Evolutionary conservation across 208 protist species (phyloP).

Genomic region (Baffinella frigidus): DNA sequence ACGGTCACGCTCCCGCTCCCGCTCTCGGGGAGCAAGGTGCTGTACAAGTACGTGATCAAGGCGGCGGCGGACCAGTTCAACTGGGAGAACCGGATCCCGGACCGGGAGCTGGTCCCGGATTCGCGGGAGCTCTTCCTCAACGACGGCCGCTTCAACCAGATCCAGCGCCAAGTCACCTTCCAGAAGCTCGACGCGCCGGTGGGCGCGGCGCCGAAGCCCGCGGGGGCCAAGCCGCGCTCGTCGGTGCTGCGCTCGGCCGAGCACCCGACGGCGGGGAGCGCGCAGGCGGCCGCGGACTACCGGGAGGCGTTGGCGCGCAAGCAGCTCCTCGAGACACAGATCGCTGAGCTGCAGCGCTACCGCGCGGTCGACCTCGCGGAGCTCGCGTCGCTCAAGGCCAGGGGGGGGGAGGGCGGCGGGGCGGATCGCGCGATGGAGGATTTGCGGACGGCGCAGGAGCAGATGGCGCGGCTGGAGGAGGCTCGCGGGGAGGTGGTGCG

Average conservation of each 20-base stretch:
- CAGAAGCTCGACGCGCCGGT: not conserved
- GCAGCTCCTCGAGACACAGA: not conserved
- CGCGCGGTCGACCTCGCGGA: not conserved
- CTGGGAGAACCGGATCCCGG: constrained; percentile 22
- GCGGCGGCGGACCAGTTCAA: not conserved
- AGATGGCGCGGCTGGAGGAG: not conserved
- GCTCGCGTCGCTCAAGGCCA: not conserved
- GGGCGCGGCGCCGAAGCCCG: not conserved
- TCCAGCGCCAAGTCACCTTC: constrained; percentile 12
- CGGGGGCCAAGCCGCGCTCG: not conserved
- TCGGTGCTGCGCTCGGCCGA: not conserved
- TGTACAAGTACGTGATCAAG: constrained; percentile 41
- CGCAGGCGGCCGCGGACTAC: not conserved
- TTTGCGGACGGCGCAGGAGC: not conserved
- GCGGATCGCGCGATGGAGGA: not conserved
- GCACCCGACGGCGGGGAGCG: not conserved
- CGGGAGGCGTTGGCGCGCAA: not conserved
- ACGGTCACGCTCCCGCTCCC: not conserved
- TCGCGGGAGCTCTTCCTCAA: constrained; percentile 2
- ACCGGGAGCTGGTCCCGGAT: constrained; percentile 13
- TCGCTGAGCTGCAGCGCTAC: not conserved
- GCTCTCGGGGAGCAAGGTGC: not conserved
- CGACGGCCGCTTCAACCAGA: constrained; percentile 39
- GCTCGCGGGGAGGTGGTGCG: not conserved
- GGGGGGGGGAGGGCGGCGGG: not conserved